These are phyloP conservation scores for Fermentozyma sake DNA, from an alignment of 1,139 yeast species.

Conservation along the genomic window DNA sequence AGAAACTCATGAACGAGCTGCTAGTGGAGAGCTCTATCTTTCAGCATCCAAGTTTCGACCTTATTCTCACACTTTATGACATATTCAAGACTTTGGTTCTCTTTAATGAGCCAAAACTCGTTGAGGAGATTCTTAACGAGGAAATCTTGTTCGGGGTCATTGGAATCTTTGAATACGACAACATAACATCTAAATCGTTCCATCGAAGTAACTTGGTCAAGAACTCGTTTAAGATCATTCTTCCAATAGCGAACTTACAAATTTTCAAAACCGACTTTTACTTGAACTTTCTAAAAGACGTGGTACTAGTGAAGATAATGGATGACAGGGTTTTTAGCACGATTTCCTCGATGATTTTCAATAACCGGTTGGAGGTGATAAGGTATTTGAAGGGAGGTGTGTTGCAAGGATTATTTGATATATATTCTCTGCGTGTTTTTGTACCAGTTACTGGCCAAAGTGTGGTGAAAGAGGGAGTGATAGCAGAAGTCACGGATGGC, in stretches of 20 bases:
- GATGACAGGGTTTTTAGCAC: conserved; percentile 76
- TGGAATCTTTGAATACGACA: conserved; percentile 88
- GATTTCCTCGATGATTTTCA: conserved; percentile 60
- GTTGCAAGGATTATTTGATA: conserved; percentile 48
- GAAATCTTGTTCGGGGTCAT: conserved; percentile 57
- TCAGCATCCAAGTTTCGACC: conserved; percentile 46
- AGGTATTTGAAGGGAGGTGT: conserved; percentile 55
- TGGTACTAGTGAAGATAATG: conserved; percentile 70
- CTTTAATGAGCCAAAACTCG: conserved; percentile 64
- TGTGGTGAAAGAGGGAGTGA: too few relatives aligned
- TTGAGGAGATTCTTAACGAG: conserved; percentile 66
- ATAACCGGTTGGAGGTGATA: conserved; percentile 68
- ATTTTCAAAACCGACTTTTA: conserved; percentile 72
- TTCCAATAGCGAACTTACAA: conserved; percentile 55
- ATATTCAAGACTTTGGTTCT: conserved; percentile 65
- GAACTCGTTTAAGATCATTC: conserved; percentile 65
- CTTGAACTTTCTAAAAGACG: conserved; percentile 79
- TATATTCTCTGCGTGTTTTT: too few relatives aligned
- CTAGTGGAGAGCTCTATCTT: too few relatives aligned
- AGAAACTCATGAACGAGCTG: too few relatives aligned
- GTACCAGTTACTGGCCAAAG: too few relatives aligned
- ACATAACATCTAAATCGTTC: conserved; percentile 70
- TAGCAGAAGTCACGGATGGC: too few relatives aligned
- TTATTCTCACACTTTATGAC: conserved; percentile 63
- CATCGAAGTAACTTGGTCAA: conserved; percentile 62